Base-by-base conservation (phyloP, 352 stramenopile genomes). In the Thalassiosira gravida region DNA sequence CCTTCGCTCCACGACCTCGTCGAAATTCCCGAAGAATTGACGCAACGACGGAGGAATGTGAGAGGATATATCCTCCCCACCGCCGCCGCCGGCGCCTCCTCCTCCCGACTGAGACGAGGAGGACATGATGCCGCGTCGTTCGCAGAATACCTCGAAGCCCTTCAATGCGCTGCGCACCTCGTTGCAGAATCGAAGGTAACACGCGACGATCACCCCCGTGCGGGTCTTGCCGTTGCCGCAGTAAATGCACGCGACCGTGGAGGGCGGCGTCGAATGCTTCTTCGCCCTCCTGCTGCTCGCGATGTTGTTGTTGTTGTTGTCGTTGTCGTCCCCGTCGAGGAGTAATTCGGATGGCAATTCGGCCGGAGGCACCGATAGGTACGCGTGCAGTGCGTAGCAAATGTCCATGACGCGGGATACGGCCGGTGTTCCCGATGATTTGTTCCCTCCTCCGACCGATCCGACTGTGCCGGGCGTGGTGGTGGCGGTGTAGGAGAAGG, bases 321-420 rank as follows among this genome's bases (percentile, higher is more conserved):
- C n/a, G n/a, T n/a, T n/a, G n/a, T n/a, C 24, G 35, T 13, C 16
- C 16, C 24, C 30, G 1, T 37, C 30, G 20, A 27, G 39, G n/a
- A n/a, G n/a, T 18, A 67, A 50, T 46, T 61, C 52, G 11, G 29
- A 47, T 16, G 62, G 71, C 14, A 55, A 42, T 44, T 97, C 94
- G 24, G 85, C 70, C 0, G 88, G 44, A 50, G 96, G 90, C 2
- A 97, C 76, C 11, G 92, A 90, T 2, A 98, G 77, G 87, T 95
- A 98, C n/a, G 95, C 93, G 79, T 96, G 91, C 35, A 98, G 90
- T 11, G 92, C 90, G 74, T 98, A 98, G 80, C 95, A 98, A 42
- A 97, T 95, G 44, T 95, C 89, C 70, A 97, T 95, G 25, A 98
- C 83, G 25, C 73, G 58, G 16, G 74, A 58, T 30, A 92, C 62